Evolutionary conservation across 2,329 filamentous ascomycete genomes (phyloP), one percentile per base, ranked within the genome.

Genomic region (Sclerotinia spermophila): DNA sequence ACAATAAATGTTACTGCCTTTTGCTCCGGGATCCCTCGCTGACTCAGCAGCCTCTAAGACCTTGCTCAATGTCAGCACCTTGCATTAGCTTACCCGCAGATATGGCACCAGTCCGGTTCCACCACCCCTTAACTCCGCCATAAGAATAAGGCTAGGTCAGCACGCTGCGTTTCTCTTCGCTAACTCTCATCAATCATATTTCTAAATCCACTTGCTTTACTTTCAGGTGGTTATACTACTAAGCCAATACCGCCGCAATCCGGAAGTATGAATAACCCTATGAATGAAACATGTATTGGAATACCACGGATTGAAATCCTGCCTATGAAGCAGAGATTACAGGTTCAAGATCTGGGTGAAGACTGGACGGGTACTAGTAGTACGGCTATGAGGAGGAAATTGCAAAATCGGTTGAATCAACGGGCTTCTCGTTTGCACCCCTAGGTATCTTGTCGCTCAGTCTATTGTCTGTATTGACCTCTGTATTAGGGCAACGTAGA

Each of bases 341-440:
- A 74, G 27, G 51, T 74, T 24, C 48, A 68, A 35, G 68, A 69
- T 27, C 58, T 64, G 15, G 61, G 61, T 21, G 79, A 81, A 53
- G 79, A 81, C 66, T 81, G 79, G 79, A 81, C 77, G 1, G 79
- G 79, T 8, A 74, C 79, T 11, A 78, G 74, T 5, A 78, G 75
- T 67, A 75, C 75, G 1, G 72, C 72, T 0, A 72, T 77, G 69
- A 74, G 76, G 35, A 74, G 76, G 48, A 75, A 75, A 65, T 60
- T 75, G 21, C 76, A 79, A 67, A 79, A 78, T 71, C 71, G 74
- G 2, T 64, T 78, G 60, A 76, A 78, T 58, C 76, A 78, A 64
- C 71, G 79, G 67, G 75, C 75, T 27, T 74, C 73, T n/a, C 71
- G 76, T 81, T 76, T 69, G 70, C 44, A 42, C 19, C 27, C n/a